A percentile compares a stretch with the other conserved stretches of the same genome.
phyloP scores from a whole-genome alignment of 2,329 filamentous ascomycete genomes.

The Stachybotrys echinatus region DNA sequence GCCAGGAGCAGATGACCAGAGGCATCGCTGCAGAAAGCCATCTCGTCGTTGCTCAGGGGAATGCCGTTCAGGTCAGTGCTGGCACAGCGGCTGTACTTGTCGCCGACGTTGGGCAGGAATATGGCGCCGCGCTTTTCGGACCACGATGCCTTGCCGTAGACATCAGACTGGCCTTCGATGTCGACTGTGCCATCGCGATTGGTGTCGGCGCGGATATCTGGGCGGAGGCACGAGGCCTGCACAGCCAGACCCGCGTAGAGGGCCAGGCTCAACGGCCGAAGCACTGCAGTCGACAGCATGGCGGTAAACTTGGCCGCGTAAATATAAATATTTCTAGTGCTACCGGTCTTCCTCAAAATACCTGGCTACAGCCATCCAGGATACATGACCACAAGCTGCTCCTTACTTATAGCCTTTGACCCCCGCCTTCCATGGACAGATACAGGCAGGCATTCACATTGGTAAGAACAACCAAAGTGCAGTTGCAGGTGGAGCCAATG shows the following conservation, averaged over 20 bases:
- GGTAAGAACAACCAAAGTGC: no score
- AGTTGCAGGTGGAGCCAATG: no score
- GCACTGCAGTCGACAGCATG: not conserved
- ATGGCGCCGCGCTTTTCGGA: constrained; percentile 7
- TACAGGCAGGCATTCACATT: no score
- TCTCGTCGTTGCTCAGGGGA: constrained; percentile 10
- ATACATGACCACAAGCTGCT: no score
- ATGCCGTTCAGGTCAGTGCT: not conserved
- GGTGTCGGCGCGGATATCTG: constrained; percentile 9
- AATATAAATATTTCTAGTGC: not conserved
- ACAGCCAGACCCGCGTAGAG: not conserved
- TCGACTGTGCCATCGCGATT: constrained; percentile 11
- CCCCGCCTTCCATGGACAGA: no score
- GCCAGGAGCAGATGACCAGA: constrained; percentile 24
- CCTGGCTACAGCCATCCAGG: not conserved
- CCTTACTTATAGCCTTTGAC: no score
- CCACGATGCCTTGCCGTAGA: constrained; percentile 6
- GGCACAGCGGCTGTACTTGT: constrained; percentile 5
- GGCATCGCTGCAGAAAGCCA: constrained; percentile 28
- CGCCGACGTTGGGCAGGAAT: constrained; percentile 12
- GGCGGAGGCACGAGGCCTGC: not conserved
- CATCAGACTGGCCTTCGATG: constrained; percentile 1
- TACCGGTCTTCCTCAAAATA: not conserved
- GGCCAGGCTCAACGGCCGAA: not conserved
- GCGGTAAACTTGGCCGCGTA: not conserved